Evolutionary conservation across 495 filamentous ascomycete genomes (phyloP), one percentile per base, ranked within the genome.

Genomic region (Aspergillus mulundensis): DNA sequence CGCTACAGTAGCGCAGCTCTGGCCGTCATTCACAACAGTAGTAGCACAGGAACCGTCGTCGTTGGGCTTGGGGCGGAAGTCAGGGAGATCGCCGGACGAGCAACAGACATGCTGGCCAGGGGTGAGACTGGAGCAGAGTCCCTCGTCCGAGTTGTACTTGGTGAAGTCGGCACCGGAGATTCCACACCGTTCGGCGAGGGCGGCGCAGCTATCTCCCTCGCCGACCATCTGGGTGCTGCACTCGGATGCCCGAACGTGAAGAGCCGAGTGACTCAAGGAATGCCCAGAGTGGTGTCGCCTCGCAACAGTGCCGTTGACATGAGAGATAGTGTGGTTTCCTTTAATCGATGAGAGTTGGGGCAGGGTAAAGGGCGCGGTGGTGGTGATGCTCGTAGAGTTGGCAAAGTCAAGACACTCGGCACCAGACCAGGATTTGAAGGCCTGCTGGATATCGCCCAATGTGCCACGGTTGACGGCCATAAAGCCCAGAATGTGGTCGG

Each of bases 61-160:
- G 20, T 75, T 65, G 0, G 70, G 71, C 46, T 70, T 63, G 1
- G 77, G 78, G 5, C 50, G 56, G 19, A 64, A 61, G 58, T 81
- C 70, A 0, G 74, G 76, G 1, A 76, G 59, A 0, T 53, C 60
- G 15, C 80, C 80, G 5, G 57, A 16, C 2, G 70, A 71, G 56
- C 80, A 82, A 67, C 80, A 83, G 24, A 80, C 72, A 18, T 68
- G 58, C 56, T 81, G 67, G 1, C 60, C 54, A 8, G 60, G 36
- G 39, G 53, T 52, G 7, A 82, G 62, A 1, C 39, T 66, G 5
- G 68, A 63, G 61, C 76, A 80, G 12, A 77, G 49, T 32, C 57
- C 61, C 2, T 58, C 12, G 8, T 38, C 61, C 1, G 73, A 48
- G 64, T 79, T 80, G 61, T 64, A 72, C 54, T 71, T 70, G 24